Conservation (phyloP, 352 stramenopile species). For the Hyaloperonospora brassicae region DNA sequence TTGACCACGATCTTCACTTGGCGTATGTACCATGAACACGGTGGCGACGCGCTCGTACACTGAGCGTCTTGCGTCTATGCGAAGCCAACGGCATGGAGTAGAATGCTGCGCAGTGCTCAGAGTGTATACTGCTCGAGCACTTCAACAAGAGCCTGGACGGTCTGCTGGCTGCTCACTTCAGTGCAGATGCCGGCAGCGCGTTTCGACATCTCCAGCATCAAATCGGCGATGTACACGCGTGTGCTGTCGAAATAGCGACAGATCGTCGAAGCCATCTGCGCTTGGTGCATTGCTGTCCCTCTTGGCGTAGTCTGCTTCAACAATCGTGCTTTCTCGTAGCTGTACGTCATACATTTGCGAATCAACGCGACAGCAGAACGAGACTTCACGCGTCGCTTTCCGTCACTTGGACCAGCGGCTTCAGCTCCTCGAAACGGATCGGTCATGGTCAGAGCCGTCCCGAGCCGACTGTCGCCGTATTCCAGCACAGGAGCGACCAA, state of each 20-base stretch:
- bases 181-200: conserved; percentile 7
- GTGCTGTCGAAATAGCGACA: conserved; percentile 29
- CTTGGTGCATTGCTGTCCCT: conserved; percentile 5
- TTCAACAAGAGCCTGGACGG: conserved; percentile 22
- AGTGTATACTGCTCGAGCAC: conserved; percentile 13
- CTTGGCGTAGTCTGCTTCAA: conserved; percentile 13
- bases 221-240: conserved; percentile 14
- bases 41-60: too few species aligned
- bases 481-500: conserved; percentile 29
- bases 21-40: too few species aligned
- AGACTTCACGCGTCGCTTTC: conserved; percentile 22
- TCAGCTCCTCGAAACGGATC: conserved; percentile 6
- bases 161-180: conserved; percentile 20
- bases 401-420: conserved; percentile 4
- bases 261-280: conserved; percentile 11
- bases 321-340: conserved; percentile 17
- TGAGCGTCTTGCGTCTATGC: too few species aligned
- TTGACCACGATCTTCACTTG: too few species aligned
- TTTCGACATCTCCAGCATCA: conserved; percentile 22
- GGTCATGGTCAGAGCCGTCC: neutral
- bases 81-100: too few species aligned
- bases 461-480: conserved; percentile 21
- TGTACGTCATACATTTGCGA: conserved; percentile 36
- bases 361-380: conserved; percentile 30
- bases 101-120: neutral